Evolutionary conservation across 768 basidiomycete species (phyloP).

Genomic region (Hericium erinaceus): DNA sequence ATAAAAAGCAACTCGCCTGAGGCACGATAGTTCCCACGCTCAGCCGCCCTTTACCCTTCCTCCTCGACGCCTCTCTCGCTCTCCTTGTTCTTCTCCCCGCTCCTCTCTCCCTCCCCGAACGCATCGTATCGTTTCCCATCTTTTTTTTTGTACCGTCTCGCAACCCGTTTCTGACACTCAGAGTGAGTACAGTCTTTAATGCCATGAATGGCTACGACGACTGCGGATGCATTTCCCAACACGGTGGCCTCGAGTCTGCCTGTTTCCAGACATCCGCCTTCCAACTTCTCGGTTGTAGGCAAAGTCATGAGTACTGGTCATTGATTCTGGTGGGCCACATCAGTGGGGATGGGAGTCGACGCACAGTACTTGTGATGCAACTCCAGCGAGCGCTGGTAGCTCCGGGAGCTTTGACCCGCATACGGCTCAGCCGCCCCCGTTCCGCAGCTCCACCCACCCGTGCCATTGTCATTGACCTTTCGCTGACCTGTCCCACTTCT

Average conservation of each 20-base stretch:
- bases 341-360: not conserved
- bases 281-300: no score
- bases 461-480: not conserved
- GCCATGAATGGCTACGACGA: not conserved
- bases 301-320: not conserved
- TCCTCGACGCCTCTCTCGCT: not conserved
- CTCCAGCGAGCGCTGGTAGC: not conserved
- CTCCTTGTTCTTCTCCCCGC: constrained; percentile 12
- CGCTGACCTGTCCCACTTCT: constrained; percentile 4
- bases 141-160: not conserved
- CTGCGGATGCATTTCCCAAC: not conserved
- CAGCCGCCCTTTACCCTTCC: constrained; percentile 16
- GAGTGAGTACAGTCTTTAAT: not conserved
- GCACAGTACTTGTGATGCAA: not conserved
- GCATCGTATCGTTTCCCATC: not conserved
- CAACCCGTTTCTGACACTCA: not conserved
- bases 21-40: constrained; percentile 19
- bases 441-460: no score
- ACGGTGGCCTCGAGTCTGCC: not conserved
- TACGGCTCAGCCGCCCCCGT: no score
- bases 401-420: no score
- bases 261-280: no score
- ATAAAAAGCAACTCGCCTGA: constrained; percentile 14
- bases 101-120: constrained; percentile 4
- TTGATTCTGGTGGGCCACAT: not conserved